phyloP scores from a whole-genome alignment of 1,284 basidiomycete genomes.

The Fistulinella cinereoalba region DNA sequence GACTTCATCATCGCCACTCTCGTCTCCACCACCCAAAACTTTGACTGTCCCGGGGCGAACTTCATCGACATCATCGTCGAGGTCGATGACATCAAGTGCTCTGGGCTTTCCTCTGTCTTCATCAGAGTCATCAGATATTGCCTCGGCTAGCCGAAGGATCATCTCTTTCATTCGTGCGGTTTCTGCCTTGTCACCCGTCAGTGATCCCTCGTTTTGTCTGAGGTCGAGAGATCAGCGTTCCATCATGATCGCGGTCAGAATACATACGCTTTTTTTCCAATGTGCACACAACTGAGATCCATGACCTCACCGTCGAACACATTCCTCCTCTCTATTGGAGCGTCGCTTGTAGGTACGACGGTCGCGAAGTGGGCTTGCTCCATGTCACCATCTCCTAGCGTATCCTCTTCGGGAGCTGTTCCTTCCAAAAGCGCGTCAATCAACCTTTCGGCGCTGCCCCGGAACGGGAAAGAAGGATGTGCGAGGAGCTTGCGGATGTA shows the following conservation, averaged over 20 bases:
- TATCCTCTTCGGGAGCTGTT: slow-evolving; percentile 51
- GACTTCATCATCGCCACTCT: slow-evolving; percentile 44
- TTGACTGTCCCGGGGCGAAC: slow-evolving; percentile 37
- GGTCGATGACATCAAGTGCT: slow-evolving; percentile 36
- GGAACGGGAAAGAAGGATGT: slow-evolving; percentile 47
- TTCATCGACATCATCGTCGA: slow-evolving; percentile 52
- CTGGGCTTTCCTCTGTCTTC: slow-evolving; percentile 40
- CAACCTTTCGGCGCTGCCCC: slow-evolving; percentile 54
- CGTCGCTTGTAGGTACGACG: slow-evolving; percentile 1
- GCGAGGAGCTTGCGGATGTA: slow-evolving; percentile 59
- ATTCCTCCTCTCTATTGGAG: slow-evolving; percentile 53
- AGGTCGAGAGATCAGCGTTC: slow-evolving; percentile 9
- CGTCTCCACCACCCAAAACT: slow-evolving; percentile 60
- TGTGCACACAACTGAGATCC: slow-evolving; percentile 55
- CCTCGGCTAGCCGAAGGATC: slow-evolving; percentile 74
- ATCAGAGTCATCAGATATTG: slow-evolving; percentile 63
- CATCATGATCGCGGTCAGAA: background rate
- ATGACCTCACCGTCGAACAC: slow-evolving; percentile 70
- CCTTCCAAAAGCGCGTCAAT: slow-evolving; percentile 71
- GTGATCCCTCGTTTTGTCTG: slow-evolving; percentile 44
- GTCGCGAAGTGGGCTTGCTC: background rate
- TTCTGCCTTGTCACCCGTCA: slow-evolving; percentile 57
- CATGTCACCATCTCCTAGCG: slow-evolving; percentile 21
- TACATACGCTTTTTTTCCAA: slow-evolving; percentile 69
- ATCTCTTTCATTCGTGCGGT: slow-evolving; percentile 76